A percentile compares a stretch with the other conserved stretches of the same genome.
Evolutionary conservation across 2,329 filamentous ascomycete species (phyloP).

Genomic region (Amauroascus niger): DNA sequence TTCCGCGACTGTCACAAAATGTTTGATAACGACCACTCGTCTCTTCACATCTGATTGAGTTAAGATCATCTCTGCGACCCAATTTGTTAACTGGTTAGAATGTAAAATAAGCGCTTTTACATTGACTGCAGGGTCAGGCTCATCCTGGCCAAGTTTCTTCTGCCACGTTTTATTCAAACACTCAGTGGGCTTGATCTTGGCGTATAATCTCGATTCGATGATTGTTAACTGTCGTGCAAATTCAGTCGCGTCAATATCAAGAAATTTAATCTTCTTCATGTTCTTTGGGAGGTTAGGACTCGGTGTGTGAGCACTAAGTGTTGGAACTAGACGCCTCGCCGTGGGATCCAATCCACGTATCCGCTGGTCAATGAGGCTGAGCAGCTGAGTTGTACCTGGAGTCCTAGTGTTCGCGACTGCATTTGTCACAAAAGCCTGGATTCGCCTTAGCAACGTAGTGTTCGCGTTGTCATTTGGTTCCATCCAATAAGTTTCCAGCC

Average conservation of each 20-base stretch:
- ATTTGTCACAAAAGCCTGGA: conserved; percentile 83
- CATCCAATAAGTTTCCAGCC: conserved; percentile 99
- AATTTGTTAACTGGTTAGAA: conserved; percentile 97
- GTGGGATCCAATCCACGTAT: conserved; percentile 79
- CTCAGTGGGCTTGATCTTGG: conserved; percentile 90
- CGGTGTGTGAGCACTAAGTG: conserved; percentile 70
- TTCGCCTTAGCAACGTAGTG: conserved; percentile 73
- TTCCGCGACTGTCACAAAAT: conserved; percentile 93
- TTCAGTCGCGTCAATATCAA: conserved; percentile 91
- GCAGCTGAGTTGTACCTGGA: conserved; percentile 72
- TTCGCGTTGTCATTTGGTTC: conserved; percentile 80
- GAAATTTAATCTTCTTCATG: conserved; percentile 98
- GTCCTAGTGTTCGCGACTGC: conserved; percentile 90
- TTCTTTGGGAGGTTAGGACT: conserved; percentile 92
- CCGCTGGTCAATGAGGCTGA: conserved; percentile 80
- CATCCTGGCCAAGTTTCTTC: conserved; percentile 70
- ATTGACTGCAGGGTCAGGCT: conserved; percentile 68
- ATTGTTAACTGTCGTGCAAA: conserved; percentile 97
- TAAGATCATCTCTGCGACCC: conserved; percentile 98
- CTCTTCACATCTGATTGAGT: conserved; percentile 92
- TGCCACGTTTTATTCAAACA: conserved; percentile 99
- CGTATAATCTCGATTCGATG: conserved; percentile 88
- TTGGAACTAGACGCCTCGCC: conserved; percentile 77
- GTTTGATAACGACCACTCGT: conserved; percentile 93
- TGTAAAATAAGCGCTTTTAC: conserved; percentile 94